Conservation (phyloP, 2,329 filamentous ascomycete genomes). For the Colletotrichum higginsianum region DNA sequence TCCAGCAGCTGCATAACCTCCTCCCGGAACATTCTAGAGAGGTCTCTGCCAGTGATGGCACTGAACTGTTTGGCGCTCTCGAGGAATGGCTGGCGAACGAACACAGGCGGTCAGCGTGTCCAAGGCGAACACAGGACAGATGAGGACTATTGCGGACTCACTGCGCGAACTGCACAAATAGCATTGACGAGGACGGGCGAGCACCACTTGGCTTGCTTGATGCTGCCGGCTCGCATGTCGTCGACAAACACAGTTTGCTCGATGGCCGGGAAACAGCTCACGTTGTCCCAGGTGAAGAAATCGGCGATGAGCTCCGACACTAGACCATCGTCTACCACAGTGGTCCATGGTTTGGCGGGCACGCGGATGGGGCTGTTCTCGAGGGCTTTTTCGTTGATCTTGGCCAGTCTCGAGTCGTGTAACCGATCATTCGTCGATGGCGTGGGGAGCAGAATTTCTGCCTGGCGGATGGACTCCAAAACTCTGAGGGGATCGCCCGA, state of each 20-base stretch:
- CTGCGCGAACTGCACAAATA: constrained; percentile 50
- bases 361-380: constrained; percentile 46
- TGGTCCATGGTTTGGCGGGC: constrained; percentile 50
- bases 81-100: constrained; percentile 26
- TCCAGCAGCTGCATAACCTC: constrained; percentile 38
- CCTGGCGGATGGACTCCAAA: constrained; percentile 42
- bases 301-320: constrained; percentile 51
- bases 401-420: constrained; percentile 26
- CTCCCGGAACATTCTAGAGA: constrained; percentile 20
- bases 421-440: constrained; percentile 26
- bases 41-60: constrained; percentile 32
- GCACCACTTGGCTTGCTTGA: constrained; percentile 46
- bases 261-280: constrained; percentile 46
- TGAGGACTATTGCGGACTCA: constrained; percentile 36
- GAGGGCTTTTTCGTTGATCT: constrained; percentile 42
- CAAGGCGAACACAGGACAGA: too few relatives aligned
- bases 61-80: constrained; percentile 34
- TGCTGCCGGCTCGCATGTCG: constrained; percentile 46
- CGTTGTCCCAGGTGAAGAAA: constrained; percentile 51
- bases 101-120: constrained; percentile 5
- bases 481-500: constrained; percentile 38
- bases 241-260: constrained; percentile 47
- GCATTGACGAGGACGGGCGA: constrained; percentile 52
- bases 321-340: constrained; percentile 49
- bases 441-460: constrained; percentile 43